Percentiles rank a stretch among this genome's conserved stretches.
phyloP scores from a whole-genome alignment of 2,329 filamentous ascomycete genomes.

The Fragosphaeria purpurea region DNA sequence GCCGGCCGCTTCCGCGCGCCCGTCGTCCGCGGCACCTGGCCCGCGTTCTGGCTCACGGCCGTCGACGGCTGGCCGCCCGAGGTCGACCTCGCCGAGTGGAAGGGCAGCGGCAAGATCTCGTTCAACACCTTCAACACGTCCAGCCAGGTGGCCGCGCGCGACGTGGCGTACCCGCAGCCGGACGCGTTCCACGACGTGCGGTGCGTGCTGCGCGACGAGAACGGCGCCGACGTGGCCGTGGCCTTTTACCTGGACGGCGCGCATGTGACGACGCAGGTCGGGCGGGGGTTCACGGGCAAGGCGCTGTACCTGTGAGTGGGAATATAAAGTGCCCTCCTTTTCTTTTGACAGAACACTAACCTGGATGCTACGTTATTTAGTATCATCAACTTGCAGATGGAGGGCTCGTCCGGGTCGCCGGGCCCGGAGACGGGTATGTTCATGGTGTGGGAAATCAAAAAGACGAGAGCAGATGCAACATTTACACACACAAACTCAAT shows the following conservation, averaged over 20 bases:
- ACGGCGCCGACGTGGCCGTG: slow-evolving; percentile 40
- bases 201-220: slow-evolving; percentile 39
- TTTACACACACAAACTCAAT: too few species aligned
- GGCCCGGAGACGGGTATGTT: slow-evolving; percentile 22
- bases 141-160: slow-evolving; percentile 32
- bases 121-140: slow-evolving; percentile 47
- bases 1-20: slow-evolving; percentile 30
- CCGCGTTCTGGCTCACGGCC: slow-evolving; percentile 48
- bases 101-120: slow-evolving; percentile 44
- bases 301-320: slow-evolving; percentile 30
- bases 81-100: slow-evolving; percentile 53
- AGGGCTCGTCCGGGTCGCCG: slow-evolving; percentile 33
- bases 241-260: slow-evolving; percentile 45
- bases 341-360: not conserved
- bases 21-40: slow-evolving; percentile 39
- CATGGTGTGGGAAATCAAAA: too few species aligned
- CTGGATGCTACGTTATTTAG: slow-evolving; percentile 12
- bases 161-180: slow-evolving; percentile 37
- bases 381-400: slow-evolving; percentile 37
- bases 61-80: slow-evolving; percentile 48
- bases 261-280: slow-evolving; percentile 39
- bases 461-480: too few species aligned
- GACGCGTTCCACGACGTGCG: slow-evolving; percentile 39
- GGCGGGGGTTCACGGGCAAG: slow-evolving; percentile 37
- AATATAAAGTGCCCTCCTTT: not conserved